Evolutionary conservation across 345 rosid species (phyloP).

Genomic region (Corymbia maculata): DNA sequence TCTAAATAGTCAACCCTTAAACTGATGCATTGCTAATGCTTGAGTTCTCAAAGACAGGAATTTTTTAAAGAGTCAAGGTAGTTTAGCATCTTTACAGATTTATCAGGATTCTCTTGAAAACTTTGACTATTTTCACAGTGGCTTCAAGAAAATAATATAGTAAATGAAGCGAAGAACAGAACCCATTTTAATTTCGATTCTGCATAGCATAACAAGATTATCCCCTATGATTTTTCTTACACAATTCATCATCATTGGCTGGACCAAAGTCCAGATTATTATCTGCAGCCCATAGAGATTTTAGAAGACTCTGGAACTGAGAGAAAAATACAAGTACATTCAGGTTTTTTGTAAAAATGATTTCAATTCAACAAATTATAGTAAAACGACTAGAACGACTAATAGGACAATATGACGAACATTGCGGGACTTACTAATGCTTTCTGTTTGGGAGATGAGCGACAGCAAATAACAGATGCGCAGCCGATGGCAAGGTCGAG

Average conservation of each 20-base stretch:
- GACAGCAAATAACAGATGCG: constrained; percentile 94
- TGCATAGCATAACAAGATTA: background rate
- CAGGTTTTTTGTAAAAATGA: background rate
- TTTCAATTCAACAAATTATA: background rate
- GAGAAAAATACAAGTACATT: background rate
- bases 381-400: background rate
- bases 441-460: constrained; percentile 96
- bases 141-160: background rate
- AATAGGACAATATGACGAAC: background rate
- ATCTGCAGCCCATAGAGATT: background rate
- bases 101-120: background rate
- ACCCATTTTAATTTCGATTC: background rate
- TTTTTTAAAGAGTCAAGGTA: background rate
- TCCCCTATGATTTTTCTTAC: background rate
- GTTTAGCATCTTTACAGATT: background rate
- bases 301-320: background rate
- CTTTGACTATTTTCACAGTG: background rate
- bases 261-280: background rate
- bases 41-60: background rate
- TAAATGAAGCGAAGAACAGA: background rate
- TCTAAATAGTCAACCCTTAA: background rate
- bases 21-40: background rate
- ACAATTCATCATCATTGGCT: background rate
- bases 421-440: constrained; percentile 51
- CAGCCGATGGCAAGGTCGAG: constrained; percentile 82